Conservation (phyloP, 116 monocot species). For the Posidonia oceanica region DNA sequence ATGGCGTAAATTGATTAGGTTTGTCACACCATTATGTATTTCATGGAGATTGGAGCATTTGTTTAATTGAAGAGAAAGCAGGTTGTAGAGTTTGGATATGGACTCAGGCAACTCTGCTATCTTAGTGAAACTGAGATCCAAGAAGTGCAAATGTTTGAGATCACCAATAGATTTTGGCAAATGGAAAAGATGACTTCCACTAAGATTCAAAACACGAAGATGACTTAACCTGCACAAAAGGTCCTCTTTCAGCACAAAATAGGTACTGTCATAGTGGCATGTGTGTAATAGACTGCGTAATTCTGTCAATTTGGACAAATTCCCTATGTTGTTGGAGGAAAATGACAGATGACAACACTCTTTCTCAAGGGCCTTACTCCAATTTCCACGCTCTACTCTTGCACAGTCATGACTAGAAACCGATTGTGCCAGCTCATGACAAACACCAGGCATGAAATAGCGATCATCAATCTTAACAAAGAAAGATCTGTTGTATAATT, state of each 20-base stretch:
- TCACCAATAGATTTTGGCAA: slow-evolving; percentile 15
- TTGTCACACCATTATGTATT: slow-evolving; percentile 7
- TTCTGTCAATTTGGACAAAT: too few relatives aligned
- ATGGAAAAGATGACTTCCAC: not conserved
- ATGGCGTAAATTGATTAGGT: slow-evolving; percentile 17
- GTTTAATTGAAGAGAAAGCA: slow-evolving; percentile 6
- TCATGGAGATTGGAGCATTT: not conserved
- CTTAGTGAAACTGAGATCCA: slow-evolving; percentile 8
- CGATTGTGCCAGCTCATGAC: slow-evolving; percentile 19
- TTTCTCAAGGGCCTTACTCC: not conserved
- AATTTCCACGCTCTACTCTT: not conserved
- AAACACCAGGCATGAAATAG: slow-evolving; percentile 20
- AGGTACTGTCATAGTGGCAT: not conserved
- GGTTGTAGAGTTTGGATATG: slow-evolving; percentile 16
- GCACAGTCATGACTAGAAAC: slow-evolving; percentile 6
- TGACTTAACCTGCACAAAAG: not conserved
- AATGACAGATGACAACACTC: not conserved
- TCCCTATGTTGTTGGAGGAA: not conserved
- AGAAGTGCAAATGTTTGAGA: slow-evolving; percentile 17
- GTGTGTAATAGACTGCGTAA: not conserved
- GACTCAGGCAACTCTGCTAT: slow-evolving; percentile 13
- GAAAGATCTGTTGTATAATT: slow-evolving; percentile 21
- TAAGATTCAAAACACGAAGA: slow-evolving; percentile 14
- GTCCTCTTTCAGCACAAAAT: not conserved
- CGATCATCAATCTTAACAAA: not conserved